These are phyloP conservation scores for Ceratocystis cubensis DNA, from an alignment of 2,329 filamentous ascomycete species.

Conservation along the genomic window DNA sequence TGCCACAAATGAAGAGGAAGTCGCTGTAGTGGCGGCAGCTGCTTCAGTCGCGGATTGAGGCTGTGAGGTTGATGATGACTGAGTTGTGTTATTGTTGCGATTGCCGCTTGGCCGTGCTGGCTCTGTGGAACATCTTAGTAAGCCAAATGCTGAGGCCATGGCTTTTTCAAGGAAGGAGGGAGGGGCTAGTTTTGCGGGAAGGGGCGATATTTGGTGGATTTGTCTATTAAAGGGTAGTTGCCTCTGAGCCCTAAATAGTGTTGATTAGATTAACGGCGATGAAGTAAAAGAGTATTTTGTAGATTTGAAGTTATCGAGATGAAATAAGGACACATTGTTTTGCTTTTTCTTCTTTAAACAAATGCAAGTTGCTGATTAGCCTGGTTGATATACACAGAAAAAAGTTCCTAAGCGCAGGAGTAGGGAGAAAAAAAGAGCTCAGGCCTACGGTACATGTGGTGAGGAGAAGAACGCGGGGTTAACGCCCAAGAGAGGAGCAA, in stretches of 20 bases:
- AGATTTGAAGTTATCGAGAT: neutral
- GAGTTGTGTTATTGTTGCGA: neutral
- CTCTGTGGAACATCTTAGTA: slow-evolving; percentile 13
- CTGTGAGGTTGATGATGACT: neutral
- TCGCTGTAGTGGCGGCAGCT: neutral
- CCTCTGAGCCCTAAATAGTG: neutral
- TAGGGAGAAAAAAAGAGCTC: neutral
- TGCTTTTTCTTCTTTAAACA: no score
- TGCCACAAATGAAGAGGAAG: neutral
- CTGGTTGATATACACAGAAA: no score
- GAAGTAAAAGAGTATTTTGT: neutral
- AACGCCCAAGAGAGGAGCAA: neutral
- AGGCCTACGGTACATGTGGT: neutral
- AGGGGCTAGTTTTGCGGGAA: neutral
- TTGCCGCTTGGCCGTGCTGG: neutral
- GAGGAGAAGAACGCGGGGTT: neutral
- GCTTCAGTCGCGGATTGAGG: neutral
- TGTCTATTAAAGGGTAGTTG: neutral
- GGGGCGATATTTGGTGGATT: neutral
- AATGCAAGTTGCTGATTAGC: no score
- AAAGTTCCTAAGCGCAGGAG: neutral
- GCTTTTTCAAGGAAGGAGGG: slow-evolving; percentile 4
- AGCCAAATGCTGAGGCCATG: slow-evolving; percentile 6
- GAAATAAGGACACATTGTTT: neutral
- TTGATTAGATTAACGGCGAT: neutral